Evolutionary conservation across 1,284 basidiomycete species (phyloP), one percentile per base, ranked within the genome.

Genomic region (Boletus smithii): DNA sequence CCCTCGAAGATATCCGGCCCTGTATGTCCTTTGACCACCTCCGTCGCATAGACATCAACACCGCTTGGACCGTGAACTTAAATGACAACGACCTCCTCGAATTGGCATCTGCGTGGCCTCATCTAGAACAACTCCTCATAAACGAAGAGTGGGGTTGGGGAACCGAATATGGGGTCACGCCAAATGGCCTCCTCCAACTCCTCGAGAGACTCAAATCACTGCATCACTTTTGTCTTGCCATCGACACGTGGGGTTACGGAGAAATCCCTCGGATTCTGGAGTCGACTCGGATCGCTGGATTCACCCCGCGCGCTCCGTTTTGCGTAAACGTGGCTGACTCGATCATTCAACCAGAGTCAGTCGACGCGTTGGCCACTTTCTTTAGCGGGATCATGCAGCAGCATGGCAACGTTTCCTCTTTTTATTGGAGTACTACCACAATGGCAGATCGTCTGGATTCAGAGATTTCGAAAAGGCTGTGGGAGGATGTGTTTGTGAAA

Each of bases 401-500:
- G 11, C 32, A 47, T 16, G 7, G 32, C 13, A 23, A 27, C 5
- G 32, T 48, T n/a, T 32, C n/a, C 9, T 44, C 48, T 17, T 36
- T 6, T 27, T 60, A 44, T 41, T 57, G 55, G 55, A 32, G 8
- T 16, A 57, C 58, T 8, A 33, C 31, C 8, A 23, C 42, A 27
- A 60, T 60, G 58, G 9, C 36, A n/a, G 27, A 45, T 11, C 55
- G 47, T 20, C 6, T 55, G 39, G 55, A 58, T 39, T 57, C 51
- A 5, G 57, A 57, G 23, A 47, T 51, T 17, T 46, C 32, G 31
- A 51, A 22, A 14, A 46, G 34, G 36, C 31, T 57, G 13, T 57
- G 58, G 55, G 55, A 57, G 17, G 55, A 60, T 11, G 58, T 57
- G 32, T 57, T 57, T 13, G 40, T 60, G 14, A 56, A 58, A 16